These are phyloP conservation scores for Hyphopichia fennica DNA, from an alignment of 1,139 yeast genomes.

Conservation along the genomic window DNA sequence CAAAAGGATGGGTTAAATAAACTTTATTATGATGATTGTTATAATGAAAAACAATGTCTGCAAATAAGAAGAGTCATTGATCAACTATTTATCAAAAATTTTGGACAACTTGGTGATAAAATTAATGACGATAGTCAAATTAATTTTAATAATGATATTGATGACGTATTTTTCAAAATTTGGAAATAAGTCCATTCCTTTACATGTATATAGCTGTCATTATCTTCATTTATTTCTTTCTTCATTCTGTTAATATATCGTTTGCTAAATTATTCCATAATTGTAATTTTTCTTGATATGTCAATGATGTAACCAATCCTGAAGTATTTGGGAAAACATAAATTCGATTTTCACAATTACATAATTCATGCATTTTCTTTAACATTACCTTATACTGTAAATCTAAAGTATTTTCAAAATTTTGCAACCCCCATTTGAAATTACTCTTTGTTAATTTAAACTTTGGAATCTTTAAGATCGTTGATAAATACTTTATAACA, in stretches of 20 bases:
- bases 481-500: constrained; percentile 35
- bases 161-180: constrained; percentile 30
- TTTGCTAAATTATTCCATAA: constrained; percentile 45
- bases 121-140: constrained; percentile 25
- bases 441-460: constrained; percentile 21
- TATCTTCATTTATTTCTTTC: neutral
- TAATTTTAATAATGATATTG: constrained; percentile 32
- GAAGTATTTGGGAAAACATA: constrained; percentile 76
- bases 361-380: constrained; percentile 13
- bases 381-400: constrained; percentile 17
- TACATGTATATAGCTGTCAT: neutral
- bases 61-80: constrained; percentile 40
- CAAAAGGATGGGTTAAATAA: constrained; percentile 37
- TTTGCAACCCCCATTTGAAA: constrained; percentile 58
- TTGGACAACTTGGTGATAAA: constrained; percentile 40
- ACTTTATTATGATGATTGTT: constrained; percentile 42
- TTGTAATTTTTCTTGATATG: constrained; percentile 42
- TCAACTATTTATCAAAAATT: constrained; percentile 35
- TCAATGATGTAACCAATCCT: constrained; percentile 63
- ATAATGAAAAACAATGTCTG: constrained; percentile 37
- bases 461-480: constrained; percentile 8
- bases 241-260: constrained; percentile 1
- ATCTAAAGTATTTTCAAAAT: constrained; percentile 7
- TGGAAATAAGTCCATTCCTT: constrained; percentile 27
- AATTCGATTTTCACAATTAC: constrained; percentile 20